phyloP scores from a whole-genome alignment of 176 grass and related monocot genomes.

The Microstegium vimineum region DNA sequence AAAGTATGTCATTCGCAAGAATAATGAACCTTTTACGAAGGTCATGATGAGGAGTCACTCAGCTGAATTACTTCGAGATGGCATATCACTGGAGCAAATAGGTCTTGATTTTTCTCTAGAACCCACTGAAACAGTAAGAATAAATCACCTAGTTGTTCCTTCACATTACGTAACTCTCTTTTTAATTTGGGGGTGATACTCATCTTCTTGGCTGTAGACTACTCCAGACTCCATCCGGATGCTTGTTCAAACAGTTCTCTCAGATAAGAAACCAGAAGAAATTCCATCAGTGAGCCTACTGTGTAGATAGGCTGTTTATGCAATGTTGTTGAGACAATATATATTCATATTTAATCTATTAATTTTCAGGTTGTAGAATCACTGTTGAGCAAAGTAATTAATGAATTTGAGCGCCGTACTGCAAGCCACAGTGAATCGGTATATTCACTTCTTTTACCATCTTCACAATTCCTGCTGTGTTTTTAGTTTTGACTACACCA shows the following conservation, averaged over 20 bases:
- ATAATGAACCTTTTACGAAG: constrained; percentile 72
- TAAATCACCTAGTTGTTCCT: constrained; percentile 4
- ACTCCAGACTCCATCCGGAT: constrained; percentile 62
- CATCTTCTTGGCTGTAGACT: constrained; percentile 40
- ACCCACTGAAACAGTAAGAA: constrained; percentile 59
- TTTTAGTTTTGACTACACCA: constrained; percentile 4
- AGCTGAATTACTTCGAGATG: constrained; percentile 50
- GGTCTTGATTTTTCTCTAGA: constrained; percentile 55
- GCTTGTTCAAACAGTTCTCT: constrained; percentile 65
- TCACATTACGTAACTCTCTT: background rate
- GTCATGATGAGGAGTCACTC: constrained; percentile 61
- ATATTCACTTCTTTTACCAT: constrained; percentile 20
- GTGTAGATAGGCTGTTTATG: constrained; percentile 9
- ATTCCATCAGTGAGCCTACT: constrained; percentile 59
- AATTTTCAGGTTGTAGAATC: constrained; percentile 75
- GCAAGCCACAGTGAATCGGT: constrained; percentile 61
- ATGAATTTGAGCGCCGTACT: constrained; percentile 65
- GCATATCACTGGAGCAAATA: constrained; percentile 50
- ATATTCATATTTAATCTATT: background rate
- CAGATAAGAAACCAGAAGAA: constrained; percentile 89
- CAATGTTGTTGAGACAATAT: background rate
- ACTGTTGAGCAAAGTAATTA: constrained; percentile 72
- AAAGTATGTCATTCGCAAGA: constrained; percentile 63
- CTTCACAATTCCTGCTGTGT: background rate
- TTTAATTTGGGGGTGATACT: constrained; percentile 12